Percentiles rank a stretch among this genome's conserved stretches.
phyloP scores from a whole-genome alignment of 495 filamentous ascomycete species.

The Penicillium macrosclerotiorum region DNA sequence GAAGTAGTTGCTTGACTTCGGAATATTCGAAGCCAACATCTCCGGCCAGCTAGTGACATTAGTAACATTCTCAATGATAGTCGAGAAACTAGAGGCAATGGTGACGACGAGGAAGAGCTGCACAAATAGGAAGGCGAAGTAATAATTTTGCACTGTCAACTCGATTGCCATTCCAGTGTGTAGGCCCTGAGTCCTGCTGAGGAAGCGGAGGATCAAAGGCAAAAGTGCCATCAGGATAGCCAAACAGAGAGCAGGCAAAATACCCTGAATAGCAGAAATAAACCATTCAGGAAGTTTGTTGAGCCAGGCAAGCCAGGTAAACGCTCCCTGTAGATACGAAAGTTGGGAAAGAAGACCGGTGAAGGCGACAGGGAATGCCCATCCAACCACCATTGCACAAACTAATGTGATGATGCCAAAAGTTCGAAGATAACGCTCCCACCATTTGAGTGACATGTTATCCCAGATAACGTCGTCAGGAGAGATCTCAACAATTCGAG shows the following conservation, averaged over 20 bases:
- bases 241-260: conserved; percentile 76
- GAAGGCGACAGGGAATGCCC: conserved; percentile 89
- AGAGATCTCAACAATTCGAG: conserved; percentile 86
- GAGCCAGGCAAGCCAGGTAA: conserved; percentile 72
- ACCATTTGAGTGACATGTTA: conserved; percentile 97
- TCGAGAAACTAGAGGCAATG: conserved; percentile 74
- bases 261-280: conserved; percentile 77
- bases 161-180: conserved; percentile 81
- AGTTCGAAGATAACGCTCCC: conserved; percentile 79
- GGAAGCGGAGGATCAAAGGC: conserved; percentile 71
- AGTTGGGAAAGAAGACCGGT: conserved; percentile 80
- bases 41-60: conserved; percentile 61
- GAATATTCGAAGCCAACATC: conserved; percentile 78
- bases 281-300: conserved; percentile 58
- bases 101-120: conserved; percentile 94
- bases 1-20: conserved; percentile 92
- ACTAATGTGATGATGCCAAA: conserved; percentile 64
- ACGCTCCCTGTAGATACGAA: conserved; percentile 58
- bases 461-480: conserved; percentile 96
- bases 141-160: conserved; percentile 84
- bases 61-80: conserved; percentile 60
- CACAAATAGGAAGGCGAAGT: conserved; percentile 92
- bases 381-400: conserved; percentile 76
- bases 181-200: conserved; percentile 72
- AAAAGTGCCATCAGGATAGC: conserved; percentile 78